Evolutionary conservation across 768 basidiomycete genomes (phyloP), one percentile per base, ranked within the genome.

Genomic region (Terana coerulea): DNA sequence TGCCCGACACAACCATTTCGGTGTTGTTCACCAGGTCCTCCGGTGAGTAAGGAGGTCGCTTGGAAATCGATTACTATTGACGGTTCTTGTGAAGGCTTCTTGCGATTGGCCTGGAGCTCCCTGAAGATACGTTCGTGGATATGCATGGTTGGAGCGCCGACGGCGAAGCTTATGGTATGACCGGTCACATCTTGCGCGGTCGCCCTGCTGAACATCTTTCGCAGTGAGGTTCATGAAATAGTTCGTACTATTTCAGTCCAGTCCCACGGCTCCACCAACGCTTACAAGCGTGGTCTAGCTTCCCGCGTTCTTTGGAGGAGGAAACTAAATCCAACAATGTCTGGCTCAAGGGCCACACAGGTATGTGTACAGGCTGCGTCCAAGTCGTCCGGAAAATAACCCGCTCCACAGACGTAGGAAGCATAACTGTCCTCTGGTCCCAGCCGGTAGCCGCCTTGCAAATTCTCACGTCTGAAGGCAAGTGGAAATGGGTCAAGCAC

Each of bases 221-320:
- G 2, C 48, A 84, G 83, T 78, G 5, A 72, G 83, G 40, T 83
- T 78, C 63, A 83, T 84, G 80, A 83, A 84, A 68, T 85, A 84
- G 81, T 81, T 25, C 11, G 78, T 48, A 24, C n/a, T n/a, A n/a
- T n/a, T n/a, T n/a, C n/a, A n/a, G n/a, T n/a, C n/a, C n/a, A n/a
- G n/a, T n/a, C n/a, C 37, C 5, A 10, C 22, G 6, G 3, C 15
- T 42, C 6, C 25, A 4, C 15, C 21, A n/a, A 25, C 5, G 9
- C 24, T 48, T 9, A 6, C 37, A 48, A 21, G 21, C 17, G 21
- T 17, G 5, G 19, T 12, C 2, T 34, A 71, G 70, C 48, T 65
- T 67, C 47, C 69, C 67, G 7, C 65, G 67, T 24, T 54, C 65
- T 1, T 52, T 64, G 44, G 68, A 69, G 26, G 69, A 70, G 33